Percentiles rank a stretch among this genome's conserved stretches.
Evolutionary conservation across 257 asterid genomes (phyloP).

Genomic region (Coffea eugenioides): DNA sequence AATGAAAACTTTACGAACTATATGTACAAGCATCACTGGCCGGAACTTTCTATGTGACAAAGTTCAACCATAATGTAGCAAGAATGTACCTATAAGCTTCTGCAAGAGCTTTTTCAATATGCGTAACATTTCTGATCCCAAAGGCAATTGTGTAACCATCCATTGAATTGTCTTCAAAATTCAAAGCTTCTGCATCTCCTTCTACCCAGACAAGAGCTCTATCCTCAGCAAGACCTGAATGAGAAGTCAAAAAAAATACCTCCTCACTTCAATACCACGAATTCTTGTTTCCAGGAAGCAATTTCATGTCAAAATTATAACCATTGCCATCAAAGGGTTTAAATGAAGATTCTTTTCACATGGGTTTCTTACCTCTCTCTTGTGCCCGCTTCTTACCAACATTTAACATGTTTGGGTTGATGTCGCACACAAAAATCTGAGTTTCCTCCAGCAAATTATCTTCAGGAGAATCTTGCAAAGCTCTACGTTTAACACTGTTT

Average conservation of each 20-base stretch:
- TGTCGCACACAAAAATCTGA: conserved; percentile 75
- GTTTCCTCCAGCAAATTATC: conserved; percentile 67
- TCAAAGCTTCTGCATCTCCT: conserved; percentile 90
- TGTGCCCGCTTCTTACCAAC: conserved; percentile 84
- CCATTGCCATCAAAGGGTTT: neutral
- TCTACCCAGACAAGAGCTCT: conserved; percentile 86
- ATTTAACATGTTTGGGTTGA: conserved; percentile 80
- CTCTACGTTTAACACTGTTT: conserved; percentile 48
- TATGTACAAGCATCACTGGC: neutral
- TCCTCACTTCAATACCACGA: conserved; percentile 1
- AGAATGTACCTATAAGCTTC: conserved; percentile 80
- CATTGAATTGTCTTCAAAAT: conserved; percentile 71
- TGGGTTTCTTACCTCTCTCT: conserved; percentile 56
- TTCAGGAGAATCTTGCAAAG: conserved; percentile 56
- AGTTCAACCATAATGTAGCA: neutral
- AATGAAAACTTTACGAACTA: neutral
- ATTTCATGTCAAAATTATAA: neutral
- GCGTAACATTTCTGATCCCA: conserved; percentile 95
- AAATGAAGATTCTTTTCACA: conserved; percentile 7
- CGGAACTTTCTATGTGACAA: neutral
- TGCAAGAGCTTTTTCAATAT: conserved; percentile 79
- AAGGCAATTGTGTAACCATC: conserved; percentile 97
- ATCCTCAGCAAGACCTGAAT: conserved; percentile 54
- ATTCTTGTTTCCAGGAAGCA: neutral
- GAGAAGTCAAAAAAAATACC: neutral